Percentiles rank a stretch among this genome's conserved stretches.
Evolutionary conservation across 176 grass and related monocot species (phyloP).

Genomic region (Alopecurus myosuroides): DNA sequence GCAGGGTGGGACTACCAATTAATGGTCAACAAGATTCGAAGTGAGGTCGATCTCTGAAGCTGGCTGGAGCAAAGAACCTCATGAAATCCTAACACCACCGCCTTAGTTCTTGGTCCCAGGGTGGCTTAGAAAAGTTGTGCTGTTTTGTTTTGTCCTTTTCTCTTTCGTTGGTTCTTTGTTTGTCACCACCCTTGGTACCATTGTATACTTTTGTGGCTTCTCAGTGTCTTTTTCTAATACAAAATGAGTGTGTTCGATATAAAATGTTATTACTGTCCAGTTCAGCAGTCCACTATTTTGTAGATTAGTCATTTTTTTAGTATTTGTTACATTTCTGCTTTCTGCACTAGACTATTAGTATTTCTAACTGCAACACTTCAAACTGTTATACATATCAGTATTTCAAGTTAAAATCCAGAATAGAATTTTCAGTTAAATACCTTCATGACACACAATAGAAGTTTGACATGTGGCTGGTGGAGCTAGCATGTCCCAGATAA

Average conservation of each 20-base stretch:
- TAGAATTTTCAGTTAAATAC: slow-evolving; percentile 22
- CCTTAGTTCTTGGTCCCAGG: neutral
- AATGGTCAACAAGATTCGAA: neutral
- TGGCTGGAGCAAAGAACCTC: neutral
- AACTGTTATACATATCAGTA: slow-evolving; percentile 4
- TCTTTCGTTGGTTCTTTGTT: neutral
- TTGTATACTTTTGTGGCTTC: neutral
- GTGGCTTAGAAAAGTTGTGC: neutral
- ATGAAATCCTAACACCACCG: neutral
- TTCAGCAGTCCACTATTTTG: slow-evolving; percentile 5
- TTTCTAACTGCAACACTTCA: neutral
- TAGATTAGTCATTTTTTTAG: neutral
- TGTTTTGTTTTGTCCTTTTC: neutral
- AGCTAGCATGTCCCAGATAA: slow-evolving; percentile 58
- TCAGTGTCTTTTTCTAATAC: neutral
- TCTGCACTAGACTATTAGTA: neutral
- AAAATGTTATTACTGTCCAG: neutral
- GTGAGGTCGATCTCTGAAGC: neutral
- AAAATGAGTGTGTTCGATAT: neutral
- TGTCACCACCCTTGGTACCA: neutral
- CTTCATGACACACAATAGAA: slow-evolving; percentile 60
- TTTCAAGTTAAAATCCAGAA: slow-evolving; percentile 20
- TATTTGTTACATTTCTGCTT: neutral
- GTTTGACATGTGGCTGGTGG: slow-evolving; percentile 69
- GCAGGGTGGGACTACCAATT: neutral